phyloP scores from a whole-genome alignment of 257 asterid genomes.

The Paraleonurus japonicus region DNA sequence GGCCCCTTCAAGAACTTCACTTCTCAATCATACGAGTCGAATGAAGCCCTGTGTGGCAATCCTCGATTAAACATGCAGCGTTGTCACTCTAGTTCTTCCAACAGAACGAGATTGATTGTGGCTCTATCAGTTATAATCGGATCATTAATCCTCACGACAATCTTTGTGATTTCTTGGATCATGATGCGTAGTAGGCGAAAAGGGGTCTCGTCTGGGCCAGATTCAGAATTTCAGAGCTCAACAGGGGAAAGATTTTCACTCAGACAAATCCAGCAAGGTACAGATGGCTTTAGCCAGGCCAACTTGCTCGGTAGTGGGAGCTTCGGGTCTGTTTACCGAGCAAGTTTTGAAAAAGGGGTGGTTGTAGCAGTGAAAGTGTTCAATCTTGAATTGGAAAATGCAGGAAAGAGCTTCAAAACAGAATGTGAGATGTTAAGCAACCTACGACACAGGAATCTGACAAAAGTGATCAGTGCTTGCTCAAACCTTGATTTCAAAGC shows the following conservation, averaged over 20 bases:
- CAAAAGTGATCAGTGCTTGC: constrained; percentile 26
- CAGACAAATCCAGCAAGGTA: constrained; percentile 22
- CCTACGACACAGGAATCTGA: constrained; percentile 28
- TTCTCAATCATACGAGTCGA: constrained; percentile 6
- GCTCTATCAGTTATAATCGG: background rate
- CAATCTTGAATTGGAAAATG: constrained; percentile 11
- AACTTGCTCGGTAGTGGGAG: constrained; percentile 33
- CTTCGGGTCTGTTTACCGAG: constrained; percentile 26
- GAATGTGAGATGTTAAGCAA: constrained; percentile 27
- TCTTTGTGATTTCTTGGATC: background rate
- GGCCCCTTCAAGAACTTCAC: constrained; percentile 28
- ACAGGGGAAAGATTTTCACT: constrained; percentile 19
- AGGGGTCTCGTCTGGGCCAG: background rate
- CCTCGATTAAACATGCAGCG: constrained; percentile 14
- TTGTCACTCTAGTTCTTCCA: constrained; percentile 2
- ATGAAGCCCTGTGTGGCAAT: constrained; percentile 32
- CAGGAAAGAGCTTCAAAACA: constrained; percentile 27
- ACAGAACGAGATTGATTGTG: background rate
- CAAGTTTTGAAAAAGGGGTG: constrained; percentile 2
- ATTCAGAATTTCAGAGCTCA: background rate
- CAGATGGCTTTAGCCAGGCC: constrained; percentile 21
- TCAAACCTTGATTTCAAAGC: constrained; percentile 32
- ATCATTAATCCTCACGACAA: background rate
- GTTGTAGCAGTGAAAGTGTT: constrained; percentile 32
- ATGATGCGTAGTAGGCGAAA: background rate